These are phyloP conservation scores for Neurospora sp. DNA, from an alignment of 495 filamentous ascomycete species.

Conservation along the genomic window DNA sequence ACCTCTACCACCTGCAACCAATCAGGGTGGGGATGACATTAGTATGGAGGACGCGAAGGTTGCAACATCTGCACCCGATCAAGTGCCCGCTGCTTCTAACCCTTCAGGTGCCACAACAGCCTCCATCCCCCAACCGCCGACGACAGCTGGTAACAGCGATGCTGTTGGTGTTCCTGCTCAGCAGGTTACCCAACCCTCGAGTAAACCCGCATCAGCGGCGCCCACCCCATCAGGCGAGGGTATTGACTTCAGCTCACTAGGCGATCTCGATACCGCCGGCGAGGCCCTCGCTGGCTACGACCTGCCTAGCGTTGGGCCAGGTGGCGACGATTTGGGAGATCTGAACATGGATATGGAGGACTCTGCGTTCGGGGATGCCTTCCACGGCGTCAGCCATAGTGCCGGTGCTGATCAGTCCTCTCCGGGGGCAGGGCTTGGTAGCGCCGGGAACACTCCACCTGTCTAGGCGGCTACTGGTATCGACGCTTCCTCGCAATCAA, in stretches of 20 bases:
- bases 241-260: conserved; percentile 40
- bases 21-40: conserved; percentile 11
- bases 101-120: not conserved
- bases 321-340: conserved; percentile 28
- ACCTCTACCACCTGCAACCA: not conserved
- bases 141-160: conserved; percentile 10
- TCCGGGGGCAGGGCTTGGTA: not conserved
- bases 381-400: conserved; percentile 35
- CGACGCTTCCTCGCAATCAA: not conserved
- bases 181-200: conserved; percentile 8
- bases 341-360: conserved; percentile 42
- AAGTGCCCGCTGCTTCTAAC: conserved; percentile 7
- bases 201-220: conserved; percentile 28
- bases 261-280: conserved; percentile 41
- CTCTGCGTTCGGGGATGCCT: conserved; percentile 46
- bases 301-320: conserved; percentile 16
- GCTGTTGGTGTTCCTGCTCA: not conserved
- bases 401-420: not conserved
- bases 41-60: conserved; percentile 27
- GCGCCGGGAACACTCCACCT: not conserved
- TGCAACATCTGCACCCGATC: conserved; percentile 23
- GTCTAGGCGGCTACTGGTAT: not conserved
- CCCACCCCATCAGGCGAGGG: conserved; percentile 24
- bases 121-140: conserved; percentile 4
- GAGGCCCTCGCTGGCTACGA: conserved; percentile 38